Conservation (phyloP, 2,329 filamentous ascomycete genomes). For the Leptographium procerum region DNA sequence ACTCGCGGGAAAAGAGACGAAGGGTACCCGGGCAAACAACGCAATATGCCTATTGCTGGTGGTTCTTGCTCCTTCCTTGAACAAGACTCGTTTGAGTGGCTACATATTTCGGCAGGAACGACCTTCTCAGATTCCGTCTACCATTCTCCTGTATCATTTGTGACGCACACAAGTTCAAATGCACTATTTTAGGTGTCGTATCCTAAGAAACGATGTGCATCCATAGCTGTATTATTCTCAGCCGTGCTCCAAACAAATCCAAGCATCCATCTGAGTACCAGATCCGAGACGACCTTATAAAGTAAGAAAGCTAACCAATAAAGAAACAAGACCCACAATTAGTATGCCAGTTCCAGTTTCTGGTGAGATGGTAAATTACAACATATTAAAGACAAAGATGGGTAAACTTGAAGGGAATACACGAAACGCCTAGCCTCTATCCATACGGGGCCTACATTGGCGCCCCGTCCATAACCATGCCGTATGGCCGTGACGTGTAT, state of each 20-base stretch:
- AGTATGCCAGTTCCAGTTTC: neutral
- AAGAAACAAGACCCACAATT: neutral
- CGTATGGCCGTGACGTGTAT: constrained; percentile 35
- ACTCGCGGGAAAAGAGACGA: too few relatives aligned
- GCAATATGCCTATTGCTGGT: too few relatives aligned
- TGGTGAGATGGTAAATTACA: neutral
- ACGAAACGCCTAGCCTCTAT: neutral
- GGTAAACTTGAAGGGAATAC: neutral
- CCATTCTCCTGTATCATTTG: neutral
- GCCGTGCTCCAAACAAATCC: too few relatives aligned
- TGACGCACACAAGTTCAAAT: too few relatives aligned
- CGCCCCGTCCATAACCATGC: constrained; percentile 36
- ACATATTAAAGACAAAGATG: neutral
- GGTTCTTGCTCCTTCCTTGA: too few relatives aligned
- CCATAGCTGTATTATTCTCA: too few relatives aligned
- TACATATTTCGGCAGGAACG: neutral
- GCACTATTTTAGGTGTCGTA: neutral
- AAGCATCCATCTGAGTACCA: too few relatives aligned
- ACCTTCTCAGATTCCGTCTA: neutral
- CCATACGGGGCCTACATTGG: constrained; percentile 20
- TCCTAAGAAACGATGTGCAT: too few relatives aligned
- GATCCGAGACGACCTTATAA: too few relatives aligned
- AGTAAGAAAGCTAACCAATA: neutral
- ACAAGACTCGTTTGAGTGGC: neutral
- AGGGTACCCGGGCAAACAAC: too few relatives aligned